Conservation (phyloP, 2,329 filamentous ascomycete species). For the Leptographium lundbergii region DNA sequence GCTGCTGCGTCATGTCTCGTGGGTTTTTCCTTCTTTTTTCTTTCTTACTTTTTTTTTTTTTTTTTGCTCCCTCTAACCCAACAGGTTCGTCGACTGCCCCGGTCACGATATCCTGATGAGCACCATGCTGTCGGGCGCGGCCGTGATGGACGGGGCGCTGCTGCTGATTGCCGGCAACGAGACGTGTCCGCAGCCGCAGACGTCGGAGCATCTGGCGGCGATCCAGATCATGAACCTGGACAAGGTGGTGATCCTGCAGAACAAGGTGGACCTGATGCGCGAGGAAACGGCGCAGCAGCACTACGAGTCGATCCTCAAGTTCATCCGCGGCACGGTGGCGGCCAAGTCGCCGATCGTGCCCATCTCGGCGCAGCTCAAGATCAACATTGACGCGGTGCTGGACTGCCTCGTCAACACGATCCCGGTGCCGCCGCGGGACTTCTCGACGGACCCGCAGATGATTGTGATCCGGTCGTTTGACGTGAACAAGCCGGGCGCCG, state of each 20-base stretch:
- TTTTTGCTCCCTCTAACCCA: too few species aligned
- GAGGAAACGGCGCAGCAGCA: conserved; percentile 89
- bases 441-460: conserved; percentile 88
- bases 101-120: conserved; percentile 99
- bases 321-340: conserved; percentile 93
- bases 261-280: conserved; percentile 98
- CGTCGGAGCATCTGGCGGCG: conserved; percentile 93
- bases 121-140: conserved; percentile 98
- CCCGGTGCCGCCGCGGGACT: conserved; percentile 81
- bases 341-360: conserved; percentile 92
- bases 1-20: conserved; percentile 85
- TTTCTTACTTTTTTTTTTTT: too few species aligned
- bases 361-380: conserved; percentile 94
- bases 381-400: conserved; percentile 98
- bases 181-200: conserved; percentile 95
- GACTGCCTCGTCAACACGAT: conserved; percentile 94
- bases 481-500: conserved; percentile 98
- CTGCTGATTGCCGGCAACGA: conserved; percentile 97
- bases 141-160: conserved; percentile 97
- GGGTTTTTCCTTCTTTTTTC: conserved; percentile 28
- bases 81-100: conserved; percentile 91
- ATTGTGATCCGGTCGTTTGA: conserved; percentile 99
- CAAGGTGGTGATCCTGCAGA: conserved; percentile 98
- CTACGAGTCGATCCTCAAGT: conserved; percentile 95
- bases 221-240: conserved; percentile 99